Evolutionary conservation across 2,329 filamentous ascomycete genomes (phyloP).

Genomic region (Epichloe uncinata): DNA sequence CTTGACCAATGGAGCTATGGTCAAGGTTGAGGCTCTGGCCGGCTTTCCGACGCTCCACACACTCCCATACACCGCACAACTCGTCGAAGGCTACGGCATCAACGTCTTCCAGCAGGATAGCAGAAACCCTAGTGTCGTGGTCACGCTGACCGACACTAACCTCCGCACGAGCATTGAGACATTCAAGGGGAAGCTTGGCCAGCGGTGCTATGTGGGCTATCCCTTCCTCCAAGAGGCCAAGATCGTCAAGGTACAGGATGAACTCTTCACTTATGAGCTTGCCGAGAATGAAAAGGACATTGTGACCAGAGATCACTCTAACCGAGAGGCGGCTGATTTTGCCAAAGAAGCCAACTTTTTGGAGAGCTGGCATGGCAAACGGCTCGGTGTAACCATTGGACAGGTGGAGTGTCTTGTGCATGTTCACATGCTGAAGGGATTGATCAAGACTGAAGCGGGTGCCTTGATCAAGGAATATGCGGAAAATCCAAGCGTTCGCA

Average conservation of each 20-base stretch:
- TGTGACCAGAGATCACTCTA: conserved; percentile 55
- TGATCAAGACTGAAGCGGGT: conserved; percentile 81
- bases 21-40: conserved; percentile 72
- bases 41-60: conserved; percentile 88
- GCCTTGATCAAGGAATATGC: conserved; percentile 89
- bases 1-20: conserved; percentile 68
- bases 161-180: conserved; percentile 53
- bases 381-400: conserved; percentile 77
- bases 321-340: conserved; percentile 69
- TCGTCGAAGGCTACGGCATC: conserved; percentile 65
- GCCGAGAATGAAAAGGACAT: conserved; percentile 52
- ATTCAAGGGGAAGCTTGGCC: conserved; percentile 68
- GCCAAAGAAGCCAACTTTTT: conserved; percentile 72
- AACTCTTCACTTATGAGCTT: conserved; percentile 78
- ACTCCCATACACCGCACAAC: conserved; percentile 64
- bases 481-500: conserved; percentile 71
- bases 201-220: conserved; percentile 82
- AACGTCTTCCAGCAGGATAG: conserved; percentile 94
- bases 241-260: conserved; percentile 78
- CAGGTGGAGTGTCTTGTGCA: conserved; percentile 79
- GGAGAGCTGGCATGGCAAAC: conserved; percentile 79
- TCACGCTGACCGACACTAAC: conserved; percentile 69
- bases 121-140: conserved; percentile 89
- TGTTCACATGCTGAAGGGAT: conserved; percentile 85
- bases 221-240: conserved; percentile 93